Conservation (phyloP, 441 rosid species). For the Capsella rubella region DNA sequence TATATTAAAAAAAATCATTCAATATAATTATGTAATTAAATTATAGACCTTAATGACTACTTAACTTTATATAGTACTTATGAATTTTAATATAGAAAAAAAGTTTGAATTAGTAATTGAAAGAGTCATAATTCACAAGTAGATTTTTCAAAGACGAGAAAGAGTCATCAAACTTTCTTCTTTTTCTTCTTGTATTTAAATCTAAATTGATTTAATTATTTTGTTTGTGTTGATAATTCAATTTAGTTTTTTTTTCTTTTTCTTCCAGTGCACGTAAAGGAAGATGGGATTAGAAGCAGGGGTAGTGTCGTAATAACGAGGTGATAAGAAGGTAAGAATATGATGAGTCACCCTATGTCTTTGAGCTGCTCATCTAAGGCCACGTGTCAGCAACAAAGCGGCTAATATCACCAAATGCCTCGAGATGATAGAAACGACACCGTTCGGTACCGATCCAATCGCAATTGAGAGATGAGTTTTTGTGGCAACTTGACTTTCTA, state of each 20-base stretch:
- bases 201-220: conserved; percentile 8
- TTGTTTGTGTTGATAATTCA: conserved; percentile 35
- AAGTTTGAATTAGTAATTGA: not conserved
- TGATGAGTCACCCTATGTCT: conserved; percentile 6
- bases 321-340: conserved; percentile 1
- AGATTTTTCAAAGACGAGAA: conserved; percentile 4
- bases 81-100: not conserved
- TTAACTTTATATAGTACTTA: not conserved
- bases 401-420: conserved; percentile 19
- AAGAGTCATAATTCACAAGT: not conserved
- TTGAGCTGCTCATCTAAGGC: conserved; percentile 9
- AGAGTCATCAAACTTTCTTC: not conserved
- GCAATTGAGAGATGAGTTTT: conserved; percentile 15
- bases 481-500: conserved; percentile 19
- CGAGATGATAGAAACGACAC: conserved; percentile 35
- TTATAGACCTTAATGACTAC: not conserved
- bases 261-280: conserved; percentile 38
- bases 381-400: conserved; percentile 40
- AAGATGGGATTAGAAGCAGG: conserved; percentile 22
- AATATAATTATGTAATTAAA: not conserved
- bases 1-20: not conserved
- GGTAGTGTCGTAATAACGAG: conserved; percentile 21
- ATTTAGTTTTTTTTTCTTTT: not conserved
- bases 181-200: not conserved
- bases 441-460: conserved; percentile 26